Base-by-base conservation (phyloP, 805 yeast genomes). In the Candida schatavii region DNA sequence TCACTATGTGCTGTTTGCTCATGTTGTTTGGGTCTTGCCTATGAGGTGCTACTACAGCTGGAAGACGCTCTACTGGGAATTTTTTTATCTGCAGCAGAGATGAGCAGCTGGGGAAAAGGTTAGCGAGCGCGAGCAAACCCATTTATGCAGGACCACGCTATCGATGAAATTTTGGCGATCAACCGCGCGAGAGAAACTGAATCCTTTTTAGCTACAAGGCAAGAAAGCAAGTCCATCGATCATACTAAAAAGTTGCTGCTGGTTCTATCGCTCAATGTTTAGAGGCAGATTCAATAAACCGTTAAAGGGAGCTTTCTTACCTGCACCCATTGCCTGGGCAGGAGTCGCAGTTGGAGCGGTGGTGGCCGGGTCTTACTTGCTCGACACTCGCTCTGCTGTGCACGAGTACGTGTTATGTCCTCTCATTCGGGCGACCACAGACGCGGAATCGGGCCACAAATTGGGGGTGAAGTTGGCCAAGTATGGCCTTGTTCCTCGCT, bases 391-490 rank as follows among this genome's bases (percentile, higher is more conserved):
- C 45, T 83, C 97, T 1, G 83, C 87, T 2, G 66, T 87, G 27
- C 90, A 89, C 54, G 93, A 91, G 60, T 87, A 85, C 55, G 70
- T 86, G 1, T 64, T 83, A 41, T 83, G 95, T 65, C 98, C 98
- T 1, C 36, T 83, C 9, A 74, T 87, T 37, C 76, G 97, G 44
- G 56, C 70, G 17, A 45, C 75, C 5, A 81, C 90, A 2, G 87
- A 81, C 58, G 96, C 90, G n/a, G 98, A 91, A 64, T 68, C 75
- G 10, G 93, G 96, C 18, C 98, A 91, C 59, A 72, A 70, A 39
- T 61, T 88, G 25, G 96, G 96, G 5, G 78, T 91, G 28, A 69
- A 74, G 55, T 59, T 76, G 25, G 69, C 89, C 78, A 84, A 82
- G 57, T 68, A 75, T 48, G 93, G 93, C 0, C 49, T 87, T 4